Conservation (phyloP, 2,329 filamentous ascomycete genomes). For the Ophiosphaerella herpotricha region DNA sequence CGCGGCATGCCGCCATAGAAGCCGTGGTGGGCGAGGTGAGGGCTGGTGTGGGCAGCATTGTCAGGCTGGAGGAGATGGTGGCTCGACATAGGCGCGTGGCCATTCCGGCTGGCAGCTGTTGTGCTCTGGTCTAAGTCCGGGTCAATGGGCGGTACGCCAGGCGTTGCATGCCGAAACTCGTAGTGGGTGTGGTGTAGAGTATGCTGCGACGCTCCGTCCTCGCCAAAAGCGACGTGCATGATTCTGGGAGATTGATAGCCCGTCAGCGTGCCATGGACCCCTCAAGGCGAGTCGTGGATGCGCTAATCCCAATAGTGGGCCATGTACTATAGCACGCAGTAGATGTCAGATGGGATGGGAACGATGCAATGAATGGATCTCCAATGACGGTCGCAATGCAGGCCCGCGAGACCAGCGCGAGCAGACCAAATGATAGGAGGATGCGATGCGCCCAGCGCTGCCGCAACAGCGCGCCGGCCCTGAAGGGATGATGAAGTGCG, state of each 20-base stretch:
- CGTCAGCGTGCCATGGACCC: conserved; percentile 40
- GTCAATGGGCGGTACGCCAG: conserved; percentile 42
- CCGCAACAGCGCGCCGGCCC: conserved; percentile 10
- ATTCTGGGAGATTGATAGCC: conserved; percentile 25
- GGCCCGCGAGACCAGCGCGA: conserved; percentile 20
- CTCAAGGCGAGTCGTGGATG: conserved; percentile 21
- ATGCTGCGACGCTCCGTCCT: conserved; percentile 39
- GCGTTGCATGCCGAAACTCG: conserved; percentile 41
- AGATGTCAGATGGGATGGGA: conserved; percentile 11
- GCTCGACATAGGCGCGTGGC: conserved; percentile 41
- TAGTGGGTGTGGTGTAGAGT: conserved; percentile 40
- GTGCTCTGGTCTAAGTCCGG: conserved; percentile 43
- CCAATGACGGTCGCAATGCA: neutral
- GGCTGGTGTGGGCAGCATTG: conserved; percentile 35
- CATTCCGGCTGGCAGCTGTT: conserved; percentile 36
- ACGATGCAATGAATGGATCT: neutral
- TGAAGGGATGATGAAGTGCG: neutral
- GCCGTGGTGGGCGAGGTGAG: conserved; percentile 39
- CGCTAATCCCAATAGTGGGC: conserved; percentile 27
- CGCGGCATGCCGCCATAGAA: conserved; percentile 47
- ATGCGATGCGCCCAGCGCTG: conserved; percentile 35
- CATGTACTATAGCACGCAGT: conserved; percentile 17
- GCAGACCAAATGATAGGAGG: conserved; percentile 29
- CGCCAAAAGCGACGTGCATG: conserved; percentile 47
- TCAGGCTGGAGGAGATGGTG: conserved; percentile 43